These are phyloP conservation scores for Diaporthe helianthi DNA, from an alignment of 2,329 filamentous ascomycete genomes.

Conservation along the genomic window DNA sequence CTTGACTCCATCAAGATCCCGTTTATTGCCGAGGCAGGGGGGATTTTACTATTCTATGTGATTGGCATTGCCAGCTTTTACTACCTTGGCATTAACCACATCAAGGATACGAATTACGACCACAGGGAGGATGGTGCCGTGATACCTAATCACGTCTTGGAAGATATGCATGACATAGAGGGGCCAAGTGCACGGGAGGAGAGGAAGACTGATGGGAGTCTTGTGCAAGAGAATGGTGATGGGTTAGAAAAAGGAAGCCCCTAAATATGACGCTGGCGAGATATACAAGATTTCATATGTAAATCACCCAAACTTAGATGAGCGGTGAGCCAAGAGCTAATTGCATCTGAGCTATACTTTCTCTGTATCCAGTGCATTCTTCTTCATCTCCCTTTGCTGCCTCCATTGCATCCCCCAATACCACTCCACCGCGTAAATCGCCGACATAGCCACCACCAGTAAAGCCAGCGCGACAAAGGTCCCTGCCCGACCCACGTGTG, in stretches of 20 bases:
- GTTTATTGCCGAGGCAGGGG: constrained; percentile 35
- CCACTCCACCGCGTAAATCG: constrained; percentile 5
- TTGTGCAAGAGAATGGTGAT: not conserved
- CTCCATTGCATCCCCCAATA: constrained; percentile 22
- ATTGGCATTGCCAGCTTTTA: constrained; percentile 6
- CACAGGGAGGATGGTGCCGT: constrained; percentile 6
- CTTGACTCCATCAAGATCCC: constrained; percentile 40
- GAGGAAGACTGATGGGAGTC: not conserved
- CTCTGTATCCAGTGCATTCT: not conserved
- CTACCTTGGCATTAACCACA: constrained; percentile 11
- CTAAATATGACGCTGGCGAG: not conserved
- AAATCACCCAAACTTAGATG: not conserved
- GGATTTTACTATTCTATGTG: constrained; percentile 1
- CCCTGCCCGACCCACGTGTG: constrained; percentile 22
- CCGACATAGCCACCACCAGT: constrained; percentile 24
- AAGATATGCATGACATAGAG: not conserved
- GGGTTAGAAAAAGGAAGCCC: not conserved
- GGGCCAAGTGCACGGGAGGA: not conserved
- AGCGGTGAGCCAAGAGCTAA: too few species aligned
- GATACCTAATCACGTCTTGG: constrained; percentile 7
- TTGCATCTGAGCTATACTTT: not conserved
- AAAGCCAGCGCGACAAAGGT: constrained; percentile 35
- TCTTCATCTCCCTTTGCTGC: constrained; percentile 5
- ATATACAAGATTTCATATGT: not conserved
- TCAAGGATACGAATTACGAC: constrained; percentile 14